Base-by-base conservation (phyloP, 2,329 filamentous ascomycete genomes). In the Botrytis hyacinthi region DNA sequence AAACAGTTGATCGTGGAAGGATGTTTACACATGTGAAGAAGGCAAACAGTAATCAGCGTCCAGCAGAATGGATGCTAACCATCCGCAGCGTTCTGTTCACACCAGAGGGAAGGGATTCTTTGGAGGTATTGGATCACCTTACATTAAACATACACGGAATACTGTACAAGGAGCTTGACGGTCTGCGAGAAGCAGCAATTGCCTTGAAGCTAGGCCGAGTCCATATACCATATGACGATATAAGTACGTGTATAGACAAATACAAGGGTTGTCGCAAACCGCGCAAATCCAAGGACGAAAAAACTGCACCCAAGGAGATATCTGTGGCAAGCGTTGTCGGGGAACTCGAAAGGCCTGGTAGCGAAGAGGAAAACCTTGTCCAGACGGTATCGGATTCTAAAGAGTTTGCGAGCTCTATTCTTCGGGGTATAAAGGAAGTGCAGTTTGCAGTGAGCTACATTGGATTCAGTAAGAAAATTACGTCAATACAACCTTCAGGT, bases 391-490 rank as follows among this genome's bases (percentile, higher is more conserved):
- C 95, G 0, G 95, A 98, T 80, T 97, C 94, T 0, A 95, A 95
- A 79, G 94, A 97, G 76, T 96, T 99, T 80, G 88, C 95, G 73
- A 93, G 92, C 81, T 98, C 96, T 1, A 91, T 98, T 60, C 85
- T 99, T 68, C 90, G 93, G 62, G 96, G 96, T 70, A 94, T 99
- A 77, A 97, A 98, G 81, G 96, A 99, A 82, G 92, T 99, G 20
- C 96, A 99, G 82, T 93, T 99, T 79, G 95, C 95, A 0, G 89
- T 98, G 80, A 95, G 95, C 82, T 96, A 95, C 82, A 88, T 98
- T 77, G 93, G 94, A 29, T 84, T 99, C 74, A 95, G 93, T 35
- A 96, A 94, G 82, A 91, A 90, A 78, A 87, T 98, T 20, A 87
- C 91, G 57, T 87, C 90, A 2, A 86, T 93, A 74, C 89, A 90